phyloP scores from a whole-genome alignment of 108 stramenopile genomes.

The Cyclotella cryptica region DNA sequence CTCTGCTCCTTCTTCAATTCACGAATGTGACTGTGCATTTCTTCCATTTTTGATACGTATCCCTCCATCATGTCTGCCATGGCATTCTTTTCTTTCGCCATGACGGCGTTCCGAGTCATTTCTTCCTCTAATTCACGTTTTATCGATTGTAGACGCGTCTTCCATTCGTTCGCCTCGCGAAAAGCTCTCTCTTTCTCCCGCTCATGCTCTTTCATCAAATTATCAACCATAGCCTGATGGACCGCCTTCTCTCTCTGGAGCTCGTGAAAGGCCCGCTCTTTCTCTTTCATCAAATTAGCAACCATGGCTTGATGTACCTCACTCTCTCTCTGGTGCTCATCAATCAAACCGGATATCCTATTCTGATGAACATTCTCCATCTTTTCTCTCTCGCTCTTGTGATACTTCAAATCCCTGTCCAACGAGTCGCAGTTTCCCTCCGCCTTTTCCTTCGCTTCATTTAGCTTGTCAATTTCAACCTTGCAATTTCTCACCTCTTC shows the following conservation, averaged over 20 bases:
- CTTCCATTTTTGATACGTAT: conserved; percentile 13
- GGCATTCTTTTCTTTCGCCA: conserved; percentile 7
- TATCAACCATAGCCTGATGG: not conserved
- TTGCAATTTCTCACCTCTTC: not conserved
- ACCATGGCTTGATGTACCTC: conserved; percentile 2
- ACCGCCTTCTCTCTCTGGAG: not conserved
- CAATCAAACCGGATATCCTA: not conserved
- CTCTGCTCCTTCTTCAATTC: conserved; percentile 3
- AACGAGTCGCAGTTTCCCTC: not conserved
- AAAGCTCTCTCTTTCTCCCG: not conserved
- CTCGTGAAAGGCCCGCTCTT: not conserved
- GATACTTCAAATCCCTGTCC: not conserved
- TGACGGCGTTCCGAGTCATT: conserved; percentile 6
- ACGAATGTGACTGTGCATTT: not conserved
- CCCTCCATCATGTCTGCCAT: conserved; percentile 12
- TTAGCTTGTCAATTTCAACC: not conserved
- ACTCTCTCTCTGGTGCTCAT: conserved; percentile 2
- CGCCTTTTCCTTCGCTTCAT: not conserved
- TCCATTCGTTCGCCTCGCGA: not conserved
- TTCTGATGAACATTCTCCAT: not conserved
- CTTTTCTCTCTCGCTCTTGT: not conserved
- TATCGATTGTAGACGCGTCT: not conserved
- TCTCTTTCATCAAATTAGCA: conserved; percentile 11
- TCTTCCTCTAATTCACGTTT: conserved; percentile 14
- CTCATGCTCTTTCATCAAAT: not conserved